phyloP scores from a whole-genome alignment of 2,329 filamentous ascomycete genomes.

The Neofusicoccum parvum region DNA sequence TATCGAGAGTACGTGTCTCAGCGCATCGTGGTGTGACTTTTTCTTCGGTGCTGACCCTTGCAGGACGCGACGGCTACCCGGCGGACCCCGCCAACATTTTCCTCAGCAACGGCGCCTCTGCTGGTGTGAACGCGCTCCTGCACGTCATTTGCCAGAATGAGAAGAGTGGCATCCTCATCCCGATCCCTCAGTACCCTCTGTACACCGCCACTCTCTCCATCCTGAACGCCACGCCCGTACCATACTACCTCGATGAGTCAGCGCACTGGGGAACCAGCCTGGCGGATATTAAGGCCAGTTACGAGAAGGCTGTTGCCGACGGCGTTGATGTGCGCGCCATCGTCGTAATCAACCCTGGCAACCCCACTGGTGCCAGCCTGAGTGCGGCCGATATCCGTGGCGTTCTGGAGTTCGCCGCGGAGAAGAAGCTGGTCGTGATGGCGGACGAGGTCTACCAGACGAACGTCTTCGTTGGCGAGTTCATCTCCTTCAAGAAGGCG shows the following conservation, averaged over 20 bases:
- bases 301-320: conserved; percentile 72
- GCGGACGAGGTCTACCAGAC: conserved; percentile 99
- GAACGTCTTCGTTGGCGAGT: conserved; percentile 93
- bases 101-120: conserved; percentile 87
- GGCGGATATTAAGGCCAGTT: conserved; percentile 70
- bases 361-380: conserved; percentile 90
- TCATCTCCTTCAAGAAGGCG: conserved; percentile 92
- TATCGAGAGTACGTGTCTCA: conserved; percentile 71
- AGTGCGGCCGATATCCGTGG: conserved; percentile 75
- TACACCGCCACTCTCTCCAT: conserved; percentile 92
- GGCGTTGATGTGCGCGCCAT: conserved; percentile 89
- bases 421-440: conserved; percentile 84
- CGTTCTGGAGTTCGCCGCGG: conserved; percentile 83
- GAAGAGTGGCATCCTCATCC: conserved; percentile 82
- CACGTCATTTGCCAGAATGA: conserved; percentile 81
- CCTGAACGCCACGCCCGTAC: conserved; percentile 82
- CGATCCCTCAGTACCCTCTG: conserved; percentile 96
- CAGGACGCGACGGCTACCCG: conserved; percentile 83
- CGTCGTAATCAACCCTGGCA: conserved; percentile 97
- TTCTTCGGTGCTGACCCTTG: background rate
- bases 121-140: conserved; percentile 91
- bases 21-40: background rate
- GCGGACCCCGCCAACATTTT: conserved; percentile 82
- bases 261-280: conserved; percentile 87
- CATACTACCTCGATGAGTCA: conserved; percentile 89